A percentile compares a stretch with the other conserved stretches of the same genome.
Conservation (phyloP, 108 stramenopile species). For the Nitzschia sp. region DNA sequence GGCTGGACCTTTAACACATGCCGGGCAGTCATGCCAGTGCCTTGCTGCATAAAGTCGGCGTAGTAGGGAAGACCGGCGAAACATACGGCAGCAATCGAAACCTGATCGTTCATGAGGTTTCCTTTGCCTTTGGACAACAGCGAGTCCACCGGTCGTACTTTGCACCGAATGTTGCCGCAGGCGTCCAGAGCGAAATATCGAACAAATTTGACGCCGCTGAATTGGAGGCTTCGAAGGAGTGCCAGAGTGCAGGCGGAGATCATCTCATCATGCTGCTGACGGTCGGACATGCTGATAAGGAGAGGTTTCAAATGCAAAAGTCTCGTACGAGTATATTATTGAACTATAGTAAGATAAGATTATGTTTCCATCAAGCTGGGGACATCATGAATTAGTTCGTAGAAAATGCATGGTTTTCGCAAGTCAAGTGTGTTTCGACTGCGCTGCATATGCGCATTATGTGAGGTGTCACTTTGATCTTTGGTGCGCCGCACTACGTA, state of each 20-base stretch:
- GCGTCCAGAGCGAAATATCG: constrained; percentile 68
- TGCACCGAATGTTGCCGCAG: constrained; percentile 68
- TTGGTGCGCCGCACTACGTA: too few species aligned
- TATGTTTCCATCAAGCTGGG: too few species aligned
- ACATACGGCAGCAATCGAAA: constrained; percentile 66
- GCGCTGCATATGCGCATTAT: too few species aligned
- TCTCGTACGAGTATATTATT: too few species aligned
- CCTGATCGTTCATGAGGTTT: constrained; percentile 34
- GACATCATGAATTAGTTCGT: too few species aligned
- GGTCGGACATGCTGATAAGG: too few species aligned
- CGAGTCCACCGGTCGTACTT: constrained; percentile 53
- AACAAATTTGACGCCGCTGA: constrained; percentile 74
- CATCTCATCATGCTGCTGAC: too few species aligned
- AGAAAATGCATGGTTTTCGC: too few species aligned
- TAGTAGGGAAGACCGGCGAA: constrained; percentile 63
- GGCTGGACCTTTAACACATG: constrained; percentile 59
- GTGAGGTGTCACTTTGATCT: too few species aligned
- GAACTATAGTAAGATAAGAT: too few species aligned
- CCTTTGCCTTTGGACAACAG: constrained; percentile 23
- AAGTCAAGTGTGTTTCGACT: too few species aligned
- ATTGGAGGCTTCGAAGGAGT: constrained; percentile 63
- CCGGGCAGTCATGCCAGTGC: constrained; percentile 54
- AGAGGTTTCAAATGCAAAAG: too few species aligned
- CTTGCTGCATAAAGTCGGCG: constrained; percentile 48
- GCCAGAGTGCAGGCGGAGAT: constrained; percentile 32